A percentile compares a stretch with the other conserved stretches of the same genome.
Evolutionary conservation across 768 basidiomycete genomes (phyloP).

Genomic region (Boletus rubroflammeus): DNA sequence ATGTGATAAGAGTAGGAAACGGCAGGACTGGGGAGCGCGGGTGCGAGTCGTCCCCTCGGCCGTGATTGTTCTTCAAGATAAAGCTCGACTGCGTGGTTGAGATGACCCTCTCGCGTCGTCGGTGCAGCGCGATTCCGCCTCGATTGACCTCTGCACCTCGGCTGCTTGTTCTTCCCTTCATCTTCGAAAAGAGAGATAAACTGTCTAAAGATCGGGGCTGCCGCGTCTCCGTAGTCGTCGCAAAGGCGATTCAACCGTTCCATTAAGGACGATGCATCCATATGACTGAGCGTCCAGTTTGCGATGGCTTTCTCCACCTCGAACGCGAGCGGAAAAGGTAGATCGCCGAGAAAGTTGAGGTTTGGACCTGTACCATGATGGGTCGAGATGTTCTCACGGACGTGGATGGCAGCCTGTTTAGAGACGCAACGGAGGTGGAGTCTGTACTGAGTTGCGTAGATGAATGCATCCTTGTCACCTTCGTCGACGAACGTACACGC

Average conservation of each 20-base stretch:
- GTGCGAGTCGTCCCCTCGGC: conserved; percentile 25
- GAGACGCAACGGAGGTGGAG: conserved; percentile 19
- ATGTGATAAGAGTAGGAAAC: conserved; percentile 36
- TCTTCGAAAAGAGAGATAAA: conserved; percentile 24
- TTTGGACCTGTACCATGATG: not conserved
- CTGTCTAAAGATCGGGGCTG: conserved; percentile 22
- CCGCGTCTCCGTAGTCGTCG: conserved; percentile 8
- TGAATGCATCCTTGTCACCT: conserved; percentile 29
- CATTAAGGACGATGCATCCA: conserved; percentile 23
- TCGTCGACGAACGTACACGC: conserved; percentile 28
- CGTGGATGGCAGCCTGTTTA: conserved; percentile 4
- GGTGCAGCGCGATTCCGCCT: not conserved
- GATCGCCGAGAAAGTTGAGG: conserved; percentile 24
- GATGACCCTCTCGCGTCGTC: conserved; percentile 12
- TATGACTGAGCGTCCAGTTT: conserved; percentile 24
- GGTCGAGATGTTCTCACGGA: conserved; percentile 17
- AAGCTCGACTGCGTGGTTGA: conserved; percentile 15
- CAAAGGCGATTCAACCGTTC: conserved; percentile 20
- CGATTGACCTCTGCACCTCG: not conserved
- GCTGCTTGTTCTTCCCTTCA: not conserved
- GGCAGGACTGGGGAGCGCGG: conserved; percentile 13
- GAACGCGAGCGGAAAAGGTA: conserved; percentile 37
- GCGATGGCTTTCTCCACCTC: conserved; percentile 37
- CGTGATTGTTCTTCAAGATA: conserved; percentile 24
- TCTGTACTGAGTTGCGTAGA: conserved; percentile 18